A percentile compares a stretch with the other conserved stretches of the same genome.
Evolutionary conservation across 305 asterid genomes (phyloP).

Genomic region (Solanum hybrid): DNA sequence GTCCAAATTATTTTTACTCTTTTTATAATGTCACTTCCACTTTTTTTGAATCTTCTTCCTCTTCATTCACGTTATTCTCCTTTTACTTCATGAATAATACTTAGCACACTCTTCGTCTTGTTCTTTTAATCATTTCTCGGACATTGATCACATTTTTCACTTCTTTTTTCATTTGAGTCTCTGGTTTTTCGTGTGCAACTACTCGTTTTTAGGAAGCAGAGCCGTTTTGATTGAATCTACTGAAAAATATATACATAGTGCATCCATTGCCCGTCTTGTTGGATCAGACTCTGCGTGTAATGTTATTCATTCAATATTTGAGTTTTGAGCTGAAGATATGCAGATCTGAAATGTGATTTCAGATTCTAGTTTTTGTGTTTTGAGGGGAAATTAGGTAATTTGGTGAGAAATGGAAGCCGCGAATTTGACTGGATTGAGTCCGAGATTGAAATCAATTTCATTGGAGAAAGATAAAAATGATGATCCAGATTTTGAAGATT

Average conservation of each 20-base stretch:
- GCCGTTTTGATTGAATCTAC: not conserved
- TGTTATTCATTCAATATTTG: not conserved
- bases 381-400: not conserved
- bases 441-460: constrained; percentile 31
- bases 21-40: not conserved
- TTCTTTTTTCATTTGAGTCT: not conserved
- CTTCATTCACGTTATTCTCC: not conserved
- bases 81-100: not conserved
- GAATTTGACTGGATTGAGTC: constrained; percentile 35
- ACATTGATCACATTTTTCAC: not conserved
- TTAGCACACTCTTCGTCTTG: not conserved
- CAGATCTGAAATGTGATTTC: not conserved
- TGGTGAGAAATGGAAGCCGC: constrained; percentile 30
- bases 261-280: not conserved
- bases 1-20: not conserved
- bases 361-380: not conserved
- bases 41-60: not conserved
- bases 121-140: not conserved
- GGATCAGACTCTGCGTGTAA: too few species aligned
- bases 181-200: not conserved
- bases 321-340: not conserved
- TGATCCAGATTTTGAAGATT: constrained; percentile 21
- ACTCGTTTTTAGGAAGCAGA: not conserved
- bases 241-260: not conserved
- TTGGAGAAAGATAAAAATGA: constrained; percentile 25